These are phyloP conservation scores for Populus hybrid DNA, from an alignment of 441 rosid species.

Conservation along the genomic window DNA sequence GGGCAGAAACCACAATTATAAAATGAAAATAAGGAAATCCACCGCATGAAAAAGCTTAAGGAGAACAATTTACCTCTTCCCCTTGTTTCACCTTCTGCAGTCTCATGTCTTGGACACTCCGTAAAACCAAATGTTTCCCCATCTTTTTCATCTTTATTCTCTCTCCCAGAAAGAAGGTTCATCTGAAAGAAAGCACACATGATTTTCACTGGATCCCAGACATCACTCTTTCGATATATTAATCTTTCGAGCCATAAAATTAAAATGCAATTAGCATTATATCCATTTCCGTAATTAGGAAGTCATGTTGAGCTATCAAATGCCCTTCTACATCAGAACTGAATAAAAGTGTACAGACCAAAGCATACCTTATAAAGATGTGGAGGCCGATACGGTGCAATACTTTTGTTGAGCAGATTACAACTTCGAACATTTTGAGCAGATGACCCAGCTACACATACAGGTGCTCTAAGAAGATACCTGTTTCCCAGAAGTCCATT, in stretches of 20 bases:
- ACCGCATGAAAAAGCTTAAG: conserved; percentile 9
- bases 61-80: conserved; percentile 24
- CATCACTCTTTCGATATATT: neutral
- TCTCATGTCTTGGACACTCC: conserved; percentile 18
- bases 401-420: conserved; percentile 24
- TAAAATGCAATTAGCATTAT: neutral
- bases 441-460: conserved; percentile 15
- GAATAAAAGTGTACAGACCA: neutral
- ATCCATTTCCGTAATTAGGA: conserved; percentile 1
- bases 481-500: conserved; percentile 28
- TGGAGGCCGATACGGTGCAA: conserved; percentile 35
- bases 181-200: conserved; percentile 18
- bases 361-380: conserved; percentile 26
- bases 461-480: conserved; percentile 14
- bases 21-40: conserved; percentile 8
- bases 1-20: neutral
- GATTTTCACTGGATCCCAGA: conserved; percentile 2
- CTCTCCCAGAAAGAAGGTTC: conserved; percentile 20
- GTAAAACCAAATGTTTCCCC: conserved; percentile 22
- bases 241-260: neutral
- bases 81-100: conserved; percentile 22
- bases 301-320: neutral
- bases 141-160: conserved; percentile 15
- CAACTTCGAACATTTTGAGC: conserved; percentile 5
- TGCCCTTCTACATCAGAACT: neutral